Base-by-base conservation (phyloP, 2,329 filamentous ascomycete genomes). In the Arthrobotrys sinensis region DNA sequence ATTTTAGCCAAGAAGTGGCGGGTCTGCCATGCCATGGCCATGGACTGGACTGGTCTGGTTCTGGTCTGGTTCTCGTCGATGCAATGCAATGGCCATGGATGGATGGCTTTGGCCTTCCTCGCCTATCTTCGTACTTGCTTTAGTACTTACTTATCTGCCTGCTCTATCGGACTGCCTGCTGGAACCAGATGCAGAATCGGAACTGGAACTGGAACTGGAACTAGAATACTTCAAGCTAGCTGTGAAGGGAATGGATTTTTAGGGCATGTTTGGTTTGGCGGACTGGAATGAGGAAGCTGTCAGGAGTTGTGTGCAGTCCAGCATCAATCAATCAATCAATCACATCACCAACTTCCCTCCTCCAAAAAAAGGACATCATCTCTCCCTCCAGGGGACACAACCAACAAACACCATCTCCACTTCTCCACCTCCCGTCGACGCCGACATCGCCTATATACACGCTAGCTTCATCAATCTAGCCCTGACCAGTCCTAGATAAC, bases 331-430 rank as follows among this genome's bases (percentile, higher is more conserved):
- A 43, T 69, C 36, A 53, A 45, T 64, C 48, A 38, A 66, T 67
- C 72, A 77, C 65, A 77, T 77, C 65, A 64, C 66, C 65, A 70
- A 50, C 60, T 66, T 24, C 32, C 10, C 28, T 63, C 55, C 64
- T 43, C 46, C 43, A 46, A 34, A 36, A 50, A 55, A 57, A 77
- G 65, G 66, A 60, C 46, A 50, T 57, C 64, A 34, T 63, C 64
- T 50, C 50, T 24, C 62, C 53, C 32, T 55, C 55, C 69, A 66
- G 24, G 53, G 21, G 43, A 63, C 21, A 38, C 48, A 62, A 28
- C 24, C 24, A 28, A 28, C 24, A 64, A 46, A 63, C 60, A 43
- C 57, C 64, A 63, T 60, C 64, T 32, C 43, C 65, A 50, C 21
- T 28, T 5, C 53, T 28, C 43, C 70, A 12, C 52, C 21, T 34